A percentile compares a stretch with the other conserved stretches of the same genome.
These are phyloP conservation scores for Ogataea nakhonphanomensis DNA, from an alignment of 805 yeast species.

Conservation along the genomic window DNA sequence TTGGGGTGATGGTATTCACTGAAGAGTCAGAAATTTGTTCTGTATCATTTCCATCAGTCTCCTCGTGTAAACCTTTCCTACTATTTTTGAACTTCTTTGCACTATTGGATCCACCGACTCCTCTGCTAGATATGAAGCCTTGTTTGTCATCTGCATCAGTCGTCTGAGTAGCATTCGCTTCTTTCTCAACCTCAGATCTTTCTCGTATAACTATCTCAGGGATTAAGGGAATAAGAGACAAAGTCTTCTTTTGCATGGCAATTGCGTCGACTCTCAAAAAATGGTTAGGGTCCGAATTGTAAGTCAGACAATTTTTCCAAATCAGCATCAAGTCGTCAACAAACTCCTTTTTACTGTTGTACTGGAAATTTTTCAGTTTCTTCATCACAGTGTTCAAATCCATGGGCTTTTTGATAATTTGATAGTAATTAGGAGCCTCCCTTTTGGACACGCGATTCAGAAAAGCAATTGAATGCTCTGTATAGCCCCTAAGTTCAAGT, in stretches of 20 bases:
- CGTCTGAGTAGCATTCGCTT: constrained; percentile 45
- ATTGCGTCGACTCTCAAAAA: constrained; percentile 86
- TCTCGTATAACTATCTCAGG: constrained; percentile 84
- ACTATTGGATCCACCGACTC: constrained; percentile 29
- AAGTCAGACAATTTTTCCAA: constrained; percentile 91
- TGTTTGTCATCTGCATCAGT: constrained; percentile 26
- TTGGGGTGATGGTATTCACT: background rate
- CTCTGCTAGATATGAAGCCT: constrained; percentile 32
- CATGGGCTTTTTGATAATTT: constrained; percentile 90
- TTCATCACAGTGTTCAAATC: constrained; percentile 92
- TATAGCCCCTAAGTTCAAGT: constrained; percentile 80
- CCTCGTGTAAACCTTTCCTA: constrained; percentile 32
- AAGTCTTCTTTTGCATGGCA: constrained; percentile 92
- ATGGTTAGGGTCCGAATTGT: constrained; percentile 93
- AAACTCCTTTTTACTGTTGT: constrained; percentile 80
- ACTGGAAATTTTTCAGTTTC: constrained; percentile 78
- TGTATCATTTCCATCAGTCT: constrained; percentile 1
- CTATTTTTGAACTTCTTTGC: constrained; percentile 38
- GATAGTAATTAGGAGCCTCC: constrained; percentile 96
- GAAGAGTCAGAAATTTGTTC: constrained; percentile 6
- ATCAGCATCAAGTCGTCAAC: constrained; percentile 94
- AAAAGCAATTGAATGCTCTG: constrained; percentile 96
- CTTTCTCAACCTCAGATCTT: constrained; percentile 67
- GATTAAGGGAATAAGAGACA: constrained; percentile 71
- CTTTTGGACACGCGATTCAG: constrained; percentile 93